Percentiles rank a stretch among this genome's conserved stretches.
Evolutionary conservation across 805 yeast species (phyloP).

Genomic region (Cyberlindnera xylosilytica): DNA sequence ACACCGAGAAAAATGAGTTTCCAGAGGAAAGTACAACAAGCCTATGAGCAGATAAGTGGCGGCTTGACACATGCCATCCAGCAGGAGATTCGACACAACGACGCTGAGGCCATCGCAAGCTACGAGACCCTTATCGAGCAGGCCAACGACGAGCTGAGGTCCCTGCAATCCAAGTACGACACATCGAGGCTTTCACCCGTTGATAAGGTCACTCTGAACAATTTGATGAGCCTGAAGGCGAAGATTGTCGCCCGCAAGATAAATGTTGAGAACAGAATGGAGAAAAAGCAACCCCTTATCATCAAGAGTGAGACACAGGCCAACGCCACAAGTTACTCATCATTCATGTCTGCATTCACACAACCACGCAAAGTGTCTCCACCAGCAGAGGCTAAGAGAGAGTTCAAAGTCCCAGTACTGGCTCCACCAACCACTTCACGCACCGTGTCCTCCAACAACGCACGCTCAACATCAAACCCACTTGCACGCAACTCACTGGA

Average conservation of each 20-base stretch:
- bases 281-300: slow-evolving; percentile 11
- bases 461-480: slow-evolving; percentile 3
- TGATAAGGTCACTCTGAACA: slow-evolving; percentile 17
- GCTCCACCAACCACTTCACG: neutral
- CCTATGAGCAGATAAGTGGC: slow-evolving; percentile 6
- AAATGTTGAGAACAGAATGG: slow-evolving; percentile 12
- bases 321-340: slow-evolving; percentile 24
- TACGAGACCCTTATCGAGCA: slow-evolving; percentile 16
- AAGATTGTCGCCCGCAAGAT: slow-evolving; percentile 18
- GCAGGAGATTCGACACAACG: slow-evolving; percentile 25
- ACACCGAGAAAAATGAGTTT: slow-evolving; percentile 7
- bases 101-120: slow-evolving; percentile 12
- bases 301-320: slow-evolving; percentile 14
- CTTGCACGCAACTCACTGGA: slow-evolving; percentile 16
- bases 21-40: slow-evolving; percentile 5
- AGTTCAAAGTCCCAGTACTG: slow-evolving; percentile 15
- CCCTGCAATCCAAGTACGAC: slow-evolving; percentile 5
- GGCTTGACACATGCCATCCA: slow-evolving; percentile 11
- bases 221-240: slow-evolving; percentile 17
- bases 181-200: slow-evolving; percentile 6
- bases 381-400: neutral
- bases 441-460: neutral
- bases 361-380: slow-evolving; percentile 1
- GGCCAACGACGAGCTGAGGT: slow-evolving; percentile 9
- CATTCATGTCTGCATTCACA: slow-evolving; percentile 25